Base-by-base conservation (phyloP, 2,329 filamentous ascomycete genomes). In the Coniochaeta hoffmannii region DNA sequence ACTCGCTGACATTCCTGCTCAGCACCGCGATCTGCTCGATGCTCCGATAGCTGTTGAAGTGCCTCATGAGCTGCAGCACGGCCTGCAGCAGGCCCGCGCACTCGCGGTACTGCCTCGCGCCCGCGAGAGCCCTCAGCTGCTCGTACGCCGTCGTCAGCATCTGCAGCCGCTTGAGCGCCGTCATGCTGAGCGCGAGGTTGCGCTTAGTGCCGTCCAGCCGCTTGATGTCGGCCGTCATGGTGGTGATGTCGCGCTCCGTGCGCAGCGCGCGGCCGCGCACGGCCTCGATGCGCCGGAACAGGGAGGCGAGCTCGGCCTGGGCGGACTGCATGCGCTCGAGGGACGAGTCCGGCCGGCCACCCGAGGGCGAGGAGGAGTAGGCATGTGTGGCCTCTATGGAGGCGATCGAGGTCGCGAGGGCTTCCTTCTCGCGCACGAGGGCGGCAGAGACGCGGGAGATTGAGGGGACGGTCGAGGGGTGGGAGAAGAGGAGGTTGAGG, bases 131-230 rank as follows among this genome's bases (percentile, higher is more conserved):
- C 57, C 89, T 83, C 56, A 99, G 79, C 74, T 99, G 94, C 68
- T 97, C 94, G 72, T 97, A 99, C n/a, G 94, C 94, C 3, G 94
- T 97, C 5, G 94, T 97, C 68, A 99, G 76, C 94, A 99, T 99
- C 78, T 99, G 94, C 64, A 99, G 79, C 50, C 94, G 82, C 76
- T 99, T 99, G 65, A 99, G 77, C 22, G 93, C 93, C 44, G 94
- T 99, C 94, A 99, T 99, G 61, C 91, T 97, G 54, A 96, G 80
- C 10, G 94, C 97, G 59, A 99, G 79, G 72, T 99, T 99, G 71
- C 88, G 88, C 77, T 99, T 99, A 35, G 94, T 97, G 70, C 89
- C 89, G 72, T 99, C 94, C 61, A 99, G 80, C 62, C 93, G 86
- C 76, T 99, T 99, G 70, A 99, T 99, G 67, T 99, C 94, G 57